phyloP scores from a whole-genome alignment of 1,284 basidiomycete genomes.

The Ganoderma leucocontextum region DNA sequence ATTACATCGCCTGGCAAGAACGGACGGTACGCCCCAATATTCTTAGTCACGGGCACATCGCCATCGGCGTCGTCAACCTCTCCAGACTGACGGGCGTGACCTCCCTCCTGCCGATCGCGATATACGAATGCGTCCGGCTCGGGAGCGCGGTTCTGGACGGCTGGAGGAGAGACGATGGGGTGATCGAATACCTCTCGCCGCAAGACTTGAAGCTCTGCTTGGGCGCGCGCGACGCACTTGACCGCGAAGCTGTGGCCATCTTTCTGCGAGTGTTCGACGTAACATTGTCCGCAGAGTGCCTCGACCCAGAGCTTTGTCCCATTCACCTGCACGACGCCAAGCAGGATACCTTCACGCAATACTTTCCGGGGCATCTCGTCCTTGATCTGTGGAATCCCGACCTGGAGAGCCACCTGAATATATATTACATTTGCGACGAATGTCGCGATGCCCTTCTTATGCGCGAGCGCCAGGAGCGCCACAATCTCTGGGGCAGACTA shows the following conservation, averaged over 20 bases:
- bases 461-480: neutral
- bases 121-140: conserved; percentile 15
- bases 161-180: conserved; percentile 10
- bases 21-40: no score
- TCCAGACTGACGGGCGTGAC: conserved; percentile 7
- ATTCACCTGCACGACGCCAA: neutral
- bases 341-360: neutral
- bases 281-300: neutral
- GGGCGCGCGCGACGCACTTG: neutral
- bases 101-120: conserved; percentile 6
- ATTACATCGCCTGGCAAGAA: no score
- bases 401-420: neutral
- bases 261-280: neutral
- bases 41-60: neutral
- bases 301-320: neutral
- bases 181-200: conserved; percentile 4
- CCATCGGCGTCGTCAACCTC: conserved; percentile 23
- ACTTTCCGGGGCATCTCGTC: neutral
- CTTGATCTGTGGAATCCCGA: neutral
- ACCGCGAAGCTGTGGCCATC: neutral
- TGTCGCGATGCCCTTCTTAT: neutral
- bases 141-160: conserved; percentile 8
- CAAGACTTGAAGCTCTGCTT: conserved; percentile 15
- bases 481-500: neutral
- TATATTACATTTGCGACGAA: neutral